A percentile compares a stretch with the other conserved stretches of the same genome.
These are phyloP conservation scores for Fusarium odoratissimum DNA, from an alignment of 2,329 filamentous ascomycete species.

Conservation along the genomic window DNA sequence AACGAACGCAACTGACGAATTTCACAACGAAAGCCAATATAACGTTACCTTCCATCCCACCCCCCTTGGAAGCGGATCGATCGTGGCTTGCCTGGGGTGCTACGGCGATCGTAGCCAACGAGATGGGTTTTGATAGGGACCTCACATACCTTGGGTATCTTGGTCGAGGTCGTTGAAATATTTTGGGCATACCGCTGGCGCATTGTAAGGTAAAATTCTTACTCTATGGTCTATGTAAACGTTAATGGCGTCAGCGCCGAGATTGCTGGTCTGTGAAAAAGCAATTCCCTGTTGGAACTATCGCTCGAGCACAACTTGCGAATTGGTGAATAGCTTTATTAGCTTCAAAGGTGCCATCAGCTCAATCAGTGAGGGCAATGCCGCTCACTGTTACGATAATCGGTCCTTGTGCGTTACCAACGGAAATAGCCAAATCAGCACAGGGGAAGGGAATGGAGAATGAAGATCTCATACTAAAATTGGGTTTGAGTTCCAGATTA, in stretches of 20 bases:
- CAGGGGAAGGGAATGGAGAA: background rate
- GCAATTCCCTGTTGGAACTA: constrained; percentile 21
- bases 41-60: background rate
- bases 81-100: constrained; percentile 24
- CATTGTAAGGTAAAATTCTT: background rate
- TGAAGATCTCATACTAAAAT: background rate
- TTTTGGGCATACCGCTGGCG: background rate
- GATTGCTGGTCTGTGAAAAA: constrained; percentile 32
- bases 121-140: background rate
- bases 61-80: constrained; percentile 7
- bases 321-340: background rate
- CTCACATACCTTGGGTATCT: background rate
- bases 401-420: background rate
- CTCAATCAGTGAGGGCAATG: background rate
- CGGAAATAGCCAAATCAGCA: background rate
- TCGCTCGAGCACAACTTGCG: background rate
- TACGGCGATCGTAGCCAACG: constrained; percentile 11
- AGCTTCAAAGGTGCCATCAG: background rate
- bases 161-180: background rate
- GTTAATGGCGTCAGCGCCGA: constrained; percentile 33
- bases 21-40: background rate
- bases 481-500: constrained; percentile 16
- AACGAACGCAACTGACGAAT: background rate
- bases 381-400: background rate
- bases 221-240: background rate